Percentiles rank a stretch among this genome's conserved stretches.
These are phyloP conservation scores for Fusarium sp. DNA, from an alignment of 2,329 filamentous ascomycete genomes.

Conservation along the genomic window DNA sequence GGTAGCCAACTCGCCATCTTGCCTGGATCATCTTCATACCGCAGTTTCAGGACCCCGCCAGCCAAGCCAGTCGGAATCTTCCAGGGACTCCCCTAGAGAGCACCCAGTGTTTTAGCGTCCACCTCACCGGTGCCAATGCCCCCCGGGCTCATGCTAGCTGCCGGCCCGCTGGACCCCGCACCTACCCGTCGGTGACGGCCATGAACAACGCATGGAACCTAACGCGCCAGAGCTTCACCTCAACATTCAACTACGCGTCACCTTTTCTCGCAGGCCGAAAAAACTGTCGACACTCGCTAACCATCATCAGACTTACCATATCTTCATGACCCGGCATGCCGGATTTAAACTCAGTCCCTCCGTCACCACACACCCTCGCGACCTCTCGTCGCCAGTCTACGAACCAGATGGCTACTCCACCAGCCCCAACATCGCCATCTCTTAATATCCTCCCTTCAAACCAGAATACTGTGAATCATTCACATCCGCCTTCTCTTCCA, in stretches of 20 bases:
- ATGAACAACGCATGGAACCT: no score
- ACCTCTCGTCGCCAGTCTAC: constrained; percentile 60
- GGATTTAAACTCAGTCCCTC: constrained; percentile 68
- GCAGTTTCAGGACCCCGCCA: constrained; percentile 9
- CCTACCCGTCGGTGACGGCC: constrained; percentile 4
- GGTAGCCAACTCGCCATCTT: constrained; percentile 2
- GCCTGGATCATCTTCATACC: constrained; percentile 1
- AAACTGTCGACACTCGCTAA: not conserved
- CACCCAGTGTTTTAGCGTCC: constrained; percentile 41
- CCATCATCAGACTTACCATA: not conserved
- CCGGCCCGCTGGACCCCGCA: constrained; percentile 43
- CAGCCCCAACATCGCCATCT: constrained; percentile 57
- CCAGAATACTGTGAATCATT: constrained; percentile 63
- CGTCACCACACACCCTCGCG: constrained; percentile 62
- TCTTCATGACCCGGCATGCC: constrained; percentile 57
- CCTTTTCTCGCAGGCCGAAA: not conserved
- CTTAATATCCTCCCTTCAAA: constrained; percentile 71
- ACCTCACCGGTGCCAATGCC: constrained; percentile 31
- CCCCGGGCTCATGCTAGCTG: constrained; percentile 36
- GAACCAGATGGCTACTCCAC: constrained; percentile 59
- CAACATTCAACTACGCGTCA: constrained; percentile 30
- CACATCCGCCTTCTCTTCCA: constrained; percentile 52
- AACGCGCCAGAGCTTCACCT: constrained; percentile 32
- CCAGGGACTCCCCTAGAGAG: constrained; percentile 17
- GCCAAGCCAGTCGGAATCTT: constrained; percentile 24